Evolutionary conservation across 192 early-diverging fungal species (phyloP), one percentile per base, ranked within the genome.

Genomic region (Ambispora gerdemannii): DNA sequence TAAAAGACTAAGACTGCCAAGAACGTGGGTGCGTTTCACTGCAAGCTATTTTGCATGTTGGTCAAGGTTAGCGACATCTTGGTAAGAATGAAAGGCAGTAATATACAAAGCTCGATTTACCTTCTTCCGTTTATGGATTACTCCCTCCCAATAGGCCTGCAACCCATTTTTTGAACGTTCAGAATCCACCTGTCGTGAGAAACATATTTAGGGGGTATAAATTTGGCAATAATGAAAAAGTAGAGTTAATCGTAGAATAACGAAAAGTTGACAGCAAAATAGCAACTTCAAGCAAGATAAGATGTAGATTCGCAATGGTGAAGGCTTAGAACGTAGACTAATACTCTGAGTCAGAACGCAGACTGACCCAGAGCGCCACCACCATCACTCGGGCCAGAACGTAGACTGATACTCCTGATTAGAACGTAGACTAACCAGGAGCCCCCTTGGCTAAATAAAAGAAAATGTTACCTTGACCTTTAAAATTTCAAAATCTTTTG

Each of bases 321-420:
- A n/a, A 30, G 27, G 27, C 49, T 19, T 30, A 66, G 49, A 17
- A 50, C 2, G 50, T 2, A 0, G 2, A 50, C 50, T 50, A 20
- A 50, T 50, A 50, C 50, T 50, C 50, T 20, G 50, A 50, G 50
- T 50, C 50, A 1, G 50, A 2, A 50, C 2, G 50, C 19, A 8
- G 19, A 49, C 50, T n/a, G 50, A 50, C 50, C 22, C 6, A 1
- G 59, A 62, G 59, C n/a, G 59, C 30, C 4, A 62, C 59, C 59
- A 62, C 59, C 59, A 62, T 62, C 27, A 62, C 59, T 62, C 33
- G 60, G 60, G 60, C 60, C 60, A 62, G 60, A 11, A 66, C 25
- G 50, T 11, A 25, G 2, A 50, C 28, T 66, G 64, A 66, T 66
- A 66, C 49, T 66, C 50, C 1, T 33, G 2, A 50, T 33, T 50